A percentile compares a stretch with the other conserved stretches of the same genome.
Evolutionary conservation across 2,329 filamentous ascomycete genomes (phyloP).

Genomic region (Lithohypha guttulata): DNA sequence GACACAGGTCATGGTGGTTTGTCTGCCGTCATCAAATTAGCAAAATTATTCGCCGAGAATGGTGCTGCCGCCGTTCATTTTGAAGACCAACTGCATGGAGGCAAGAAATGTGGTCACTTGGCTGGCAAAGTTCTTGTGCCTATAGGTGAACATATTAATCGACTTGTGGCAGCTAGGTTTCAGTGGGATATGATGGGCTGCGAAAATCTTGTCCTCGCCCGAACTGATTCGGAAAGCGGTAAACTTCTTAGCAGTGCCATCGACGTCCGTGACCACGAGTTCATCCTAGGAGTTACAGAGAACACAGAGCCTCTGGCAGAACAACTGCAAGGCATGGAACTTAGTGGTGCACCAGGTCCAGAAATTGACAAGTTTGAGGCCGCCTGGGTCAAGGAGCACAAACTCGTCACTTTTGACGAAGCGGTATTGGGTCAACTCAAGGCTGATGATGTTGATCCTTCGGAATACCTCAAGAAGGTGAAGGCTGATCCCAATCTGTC

Average conservation of each 20-base stretch:
- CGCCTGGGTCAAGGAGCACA: constrained; percentile 75
- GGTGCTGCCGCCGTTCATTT: constrained; percentile 95
- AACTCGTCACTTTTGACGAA: constrained; percentile 84
- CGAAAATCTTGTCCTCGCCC: constrained; percentile 88
- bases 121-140: constrained; percentile 94
- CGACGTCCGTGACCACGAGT: constrained; percentile 91
- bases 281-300: constrained; percentile 78
- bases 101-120: constrained; percentile 95
- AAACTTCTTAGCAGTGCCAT: constrained; percentile 82
- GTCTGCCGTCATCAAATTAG: constrained; percentile 85
- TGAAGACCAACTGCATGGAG: constrained; percentile 93
- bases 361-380: constrained; percentile 84
- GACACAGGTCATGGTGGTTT: constrained; percentile 91
- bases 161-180: constrained; percentile 80
- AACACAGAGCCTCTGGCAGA: constrained; percentile 74
- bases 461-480: constrained; percentile 56
- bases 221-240: constrained; percentile 91
- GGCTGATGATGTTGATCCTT: constrained; percentile 51
- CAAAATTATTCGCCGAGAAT: constrained; percentile 95
- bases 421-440: constrained; percentile 67
- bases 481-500: constrained; percentile 60
- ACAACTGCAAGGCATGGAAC: constrained; percentile 81
- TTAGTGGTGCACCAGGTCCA: constrained; percentile 59
- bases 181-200: constrained; percentile 98
- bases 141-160: constrained; percentile 90